Evolutionary conservation across 305 asterid genomes (phyloP).

Genomic region (Fraxinus xanthoxyloides): DNA sequence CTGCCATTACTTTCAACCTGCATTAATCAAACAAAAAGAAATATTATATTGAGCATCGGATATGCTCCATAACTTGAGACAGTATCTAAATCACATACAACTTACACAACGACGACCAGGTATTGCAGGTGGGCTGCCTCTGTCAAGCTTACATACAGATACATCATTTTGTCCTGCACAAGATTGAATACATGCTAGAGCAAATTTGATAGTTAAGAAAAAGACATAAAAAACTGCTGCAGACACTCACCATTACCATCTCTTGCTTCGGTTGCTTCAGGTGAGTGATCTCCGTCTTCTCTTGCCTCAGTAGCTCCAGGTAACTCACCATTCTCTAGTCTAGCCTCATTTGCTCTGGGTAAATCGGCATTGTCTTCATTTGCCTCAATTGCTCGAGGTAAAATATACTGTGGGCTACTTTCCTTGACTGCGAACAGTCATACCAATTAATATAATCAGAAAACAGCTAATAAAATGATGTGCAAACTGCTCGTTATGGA

Average conservation of each 20-base stretch:
- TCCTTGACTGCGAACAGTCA: constrained; percentile 55
- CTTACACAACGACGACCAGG: constrained; percentile 98
- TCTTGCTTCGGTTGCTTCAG: constrained; percentile 32
- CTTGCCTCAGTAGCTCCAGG: constrained; percentile 32
- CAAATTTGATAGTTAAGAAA: constrained; percentile 8
- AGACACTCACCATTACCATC: constrained; percentile 44
- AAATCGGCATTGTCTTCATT: constrained; percentile 34
- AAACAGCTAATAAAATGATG: background rate
- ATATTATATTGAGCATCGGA: constrained; percentile 56
- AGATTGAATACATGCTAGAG: constrained; percentile 23
- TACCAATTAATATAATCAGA: constrained; percentile 23
- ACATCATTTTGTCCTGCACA: constrained; percentile 51
- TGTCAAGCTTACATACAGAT: constrained; percentile 28
- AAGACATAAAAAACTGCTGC: constrained; percentile 13
- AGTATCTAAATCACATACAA: constrained; percentile 88
- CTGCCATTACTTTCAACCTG: constrained; percentile 89
- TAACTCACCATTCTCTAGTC: constrained; percentile 44
- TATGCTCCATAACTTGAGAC: constrained; percentile 38
- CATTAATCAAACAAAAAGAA: constrained; percentile 30
- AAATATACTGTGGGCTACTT: constrained; percentile 40
- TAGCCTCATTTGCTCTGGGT: constrained; percentile 30
- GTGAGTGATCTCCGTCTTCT: constrained; percentile 27
- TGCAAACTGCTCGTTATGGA: background rate
- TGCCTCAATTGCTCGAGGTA: constrained; percentile 30
- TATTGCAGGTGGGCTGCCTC: constrained; percentile 43